A percentile compares a stretch with the other conserved stretches of the same genome.
These are phyloP conservation scores for Saraca asoca DNA, from an alignment of 331 rosid genomes.

Conservation along the genomic window DNA sequence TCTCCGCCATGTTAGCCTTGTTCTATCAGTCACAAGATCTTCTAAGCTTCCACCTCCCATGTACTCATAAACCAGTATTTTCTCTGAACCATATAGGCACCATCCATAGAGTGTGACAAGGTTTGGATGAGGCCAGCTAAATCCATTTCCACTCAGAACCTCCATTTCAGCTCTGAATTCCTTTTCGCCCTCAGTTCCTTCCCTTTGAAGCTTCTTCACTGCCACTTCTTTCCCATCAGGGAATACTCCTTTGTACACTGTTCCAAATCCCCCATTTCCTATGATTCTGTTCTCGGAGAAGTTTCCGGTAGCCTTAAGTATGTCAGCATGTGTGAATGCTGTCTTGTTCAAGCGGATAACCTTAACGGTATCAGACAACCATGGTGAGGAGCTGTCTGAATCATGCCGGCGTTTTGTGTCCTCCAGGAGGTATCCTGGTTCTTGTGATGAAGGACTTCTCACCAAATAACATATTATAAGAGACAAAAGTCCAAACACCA, in stretches of 20 bases:
- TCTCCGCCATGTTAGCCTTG: slow-evolving; percentile 58
- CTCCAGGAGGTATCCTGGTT: slow-evolving; percentile 49
- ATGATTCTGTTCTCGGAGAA: slow-evolving; percentile 80
- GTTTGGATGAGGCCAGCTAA: slow-evolving; percentile 93
- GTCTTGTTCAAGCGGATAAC: slow-evolving; percentile 79
- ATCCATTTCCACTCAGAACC: slow-evolving; percentile 70
- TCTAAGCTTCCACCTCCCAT: slow-evolving; percentile 94
- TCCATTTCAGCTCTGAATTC: slow-evolving; percentile 96
- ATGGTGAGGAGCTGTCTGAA: slow-evolving; percentile 58
- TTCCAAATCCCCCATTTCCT: slow-evolving; percentile 93
- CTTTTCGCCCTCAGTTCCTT: slow-evolving; percentile 85
- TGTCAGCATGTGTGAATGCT: slow-evolving; percentile 79
- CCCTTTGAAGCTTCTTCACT: slow-evolving; percentile 85
- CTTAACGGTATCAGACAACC: slow-evolving; percentile 65
- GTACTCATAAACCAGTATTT: slow-evolving; percentile 78
- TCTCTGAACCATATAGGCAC: slow-evolving; percentile 74
- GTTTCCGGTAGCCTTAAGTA: slow-evolving; percentile 68
- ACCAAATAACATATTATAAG: slow-evolving; percentile 45
- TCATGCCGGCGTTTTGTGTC: slow-evolving; percentile 48
- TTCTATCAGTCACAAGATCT: slow-evolving; percentile 59
- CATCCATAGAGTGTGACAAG: slow-evolving; percentile 89
- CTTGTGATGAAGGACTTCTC: slow-evolving; percentile 43
- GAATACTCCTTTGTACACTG: slow-evolving; percentile 76
- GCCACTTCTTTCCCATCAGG: slow-evolving; percentile 82
- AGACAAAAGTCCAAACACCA: slow-evolving; percentile 51